phyloP scores from a whole-genome alignment of 768 basidiomycete species.

The Boletus rubroflammeus region DNA sequence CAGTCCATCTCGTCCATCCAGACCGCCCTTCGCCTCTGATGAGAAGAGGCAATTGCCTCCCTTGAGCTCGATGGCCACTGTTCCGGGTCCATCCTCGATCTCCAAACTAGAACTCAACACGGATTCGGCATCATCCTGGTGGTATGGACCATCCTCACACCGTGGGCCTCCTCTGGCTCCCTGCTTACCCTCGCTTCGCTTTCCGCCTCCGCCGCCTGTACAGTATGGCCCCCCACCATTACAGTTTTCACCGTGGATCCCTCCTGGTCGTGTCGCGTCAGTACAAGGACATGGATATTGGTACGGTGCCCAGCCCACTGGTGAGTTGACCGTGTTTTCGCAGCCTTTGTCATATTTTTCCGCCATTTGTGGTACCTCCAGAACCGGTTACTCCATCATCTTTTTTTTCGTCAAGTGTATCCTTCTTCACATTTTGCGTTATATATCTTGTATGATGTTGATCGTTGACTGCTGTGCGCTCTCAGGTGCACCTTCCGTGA shows the following conservation, averaged over 20 bases:
- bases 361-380: neutral
- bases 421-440: neutral
- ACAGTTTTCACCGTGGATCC: conserved; percentile 17
- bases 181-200: conserved; percentile 7
- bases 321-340: conserved; percentile 17
- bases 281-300: conserved; percentile 21
- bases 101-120: conserved; percentile 2
- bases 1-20: neutral
- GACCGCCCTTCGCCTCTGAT: neutral
- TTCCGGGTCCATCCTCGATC: neutral
- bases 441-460: conserved; percentile 6
- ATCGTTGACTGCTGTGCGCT: conserved; percentile 2
- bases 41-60: neutral
- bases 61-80: neutral
- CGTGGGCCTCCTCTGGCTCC: conserved; percentile 2
- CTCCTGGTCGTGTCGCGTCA: conserved; percentile 5
- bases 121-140: conserved; percentile 15
- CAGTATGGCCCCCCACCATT: conserved; percentile 13
- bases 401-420: neutral
- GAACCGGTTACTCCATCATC: neutral
- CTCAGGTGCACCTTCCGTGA: conserved; percentile 16
- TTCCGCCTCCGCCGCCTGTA: conserved; percentile 9
- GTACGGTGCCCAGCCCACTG: conserved; percentile 16
- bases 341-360: neutral
- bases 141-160: conserved; percentile 6